Evolutionary conservation across 2,329 filamentous ascomycete species (phyloP).

Genomic region (Aspergillus sp.): DNA sequence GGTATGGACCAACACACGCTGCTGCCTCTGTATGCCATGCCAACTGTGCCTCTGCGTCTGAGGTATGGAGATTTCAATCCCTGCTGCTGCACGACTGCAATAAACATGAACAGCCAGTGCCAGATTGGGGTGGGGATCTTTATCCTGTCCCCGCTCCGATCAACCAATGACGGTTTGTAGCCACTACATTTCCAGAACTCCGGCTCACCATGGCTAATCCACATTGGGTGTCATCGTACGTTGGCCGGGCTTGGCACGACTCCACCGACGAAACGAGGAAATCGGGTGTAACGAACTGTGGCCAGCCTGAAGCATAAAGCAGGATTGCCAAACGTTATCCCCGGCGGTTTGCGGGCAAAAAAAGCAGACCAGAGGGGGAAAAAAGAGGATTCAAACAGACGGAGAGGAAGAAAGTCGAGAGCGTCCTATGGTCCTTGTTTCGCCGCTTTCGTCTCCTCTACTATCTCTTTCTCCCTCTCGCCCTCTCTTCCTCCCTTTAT

Average conservation of each 20-base stretch:
- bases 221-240: background rate
- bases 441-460: background rate
- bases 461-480: too few species aligned
- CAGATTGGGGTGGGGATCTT: background rate
- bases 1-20: background rate
- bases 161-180: background rate
- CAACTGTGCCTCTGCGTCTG: background rate
- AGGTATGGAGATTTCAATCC: background rate
- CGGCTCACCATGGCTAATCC: background rate
- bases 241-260: background rate
- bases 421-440: background rate
- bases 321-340: background rate
- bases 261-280: background rate
- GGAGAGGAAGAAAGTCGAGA: too few species aligned
- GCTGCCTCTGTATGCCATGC: background rate
- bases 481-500: background rate
- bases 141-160: background rate
- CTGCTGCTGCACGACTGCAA: background rate
- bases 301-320: constrained; percentile 2
- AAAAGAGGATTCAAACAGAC: background rate
- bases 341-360: background rate
- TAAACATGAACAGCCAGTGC: constrained; percentile 5
- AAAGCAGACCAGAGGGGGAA: background rate
- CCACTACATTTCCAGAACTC: background rate
- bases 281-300: background rate